Conservation (phyloP, 192 early-diverging fungal species). For the Oehlia diaphana region DNA sequence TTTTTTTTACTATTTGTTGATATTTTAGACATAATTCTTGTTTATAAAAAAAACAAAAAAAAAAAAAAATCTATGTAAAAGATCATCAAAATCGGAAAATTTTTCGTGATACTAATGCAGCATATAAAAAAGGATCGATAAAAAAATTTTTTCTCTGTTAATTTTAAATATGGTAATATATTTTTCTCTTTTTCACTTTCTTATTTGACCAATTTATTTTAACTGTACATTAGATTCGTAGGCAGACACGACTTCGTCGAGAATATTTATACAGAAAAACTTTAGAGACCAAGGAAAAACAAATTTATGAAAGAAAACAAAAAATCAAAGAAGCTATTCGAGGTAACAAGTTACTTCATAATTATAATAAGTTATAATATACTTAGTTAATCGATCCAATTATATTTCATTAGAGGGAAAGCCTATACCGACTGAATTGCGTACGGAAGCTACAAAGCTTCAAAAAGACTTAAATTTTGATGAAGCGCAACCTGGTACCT, state of each 20-base stretch:
- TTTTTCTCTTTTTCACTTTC: not conserved
- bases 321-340: conserved; percentile 88
- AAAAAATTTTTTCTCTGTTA: not conserved
- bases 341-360: conserved; percentile 41
- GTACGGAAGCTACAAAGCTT: conserved; percentile 71
- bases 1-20: conserved; percentile 54
- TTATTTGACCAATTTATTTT: not conserved
- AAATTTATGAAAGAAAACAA: conserved; percentile 93
- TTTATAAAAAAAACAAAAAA: no score
- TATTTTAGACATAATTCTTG: not conserved
- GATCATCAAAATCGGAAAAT: not conserved
- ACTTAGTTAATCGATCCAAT: not conserved
- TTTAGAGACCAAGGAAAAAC: conserved; percentile 88
- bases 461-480: conserved; percentile 84
- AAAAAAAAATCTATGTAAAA: no score
- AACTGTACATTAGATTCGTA: conserved; percentile 58
- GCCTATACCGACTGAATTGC: conserved; percentile 82
- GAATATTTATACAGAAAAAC: conserved; percentile 98
- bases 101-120: not conserved
- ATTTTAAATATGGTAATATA: not conserved
- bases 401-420: conserved; percentile 67
- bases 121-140: no score
- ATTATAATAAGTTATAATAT: not conserved
- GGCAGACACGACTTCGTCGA: conserved; percentile 83
- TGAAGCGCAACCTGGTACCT: conserved; percentile 77